These are phyloP conservation scores for Tinospora cordifolia DNA, from an alignment of 164 flowering plant genomes.

Conservation along the genomic window DNA sequence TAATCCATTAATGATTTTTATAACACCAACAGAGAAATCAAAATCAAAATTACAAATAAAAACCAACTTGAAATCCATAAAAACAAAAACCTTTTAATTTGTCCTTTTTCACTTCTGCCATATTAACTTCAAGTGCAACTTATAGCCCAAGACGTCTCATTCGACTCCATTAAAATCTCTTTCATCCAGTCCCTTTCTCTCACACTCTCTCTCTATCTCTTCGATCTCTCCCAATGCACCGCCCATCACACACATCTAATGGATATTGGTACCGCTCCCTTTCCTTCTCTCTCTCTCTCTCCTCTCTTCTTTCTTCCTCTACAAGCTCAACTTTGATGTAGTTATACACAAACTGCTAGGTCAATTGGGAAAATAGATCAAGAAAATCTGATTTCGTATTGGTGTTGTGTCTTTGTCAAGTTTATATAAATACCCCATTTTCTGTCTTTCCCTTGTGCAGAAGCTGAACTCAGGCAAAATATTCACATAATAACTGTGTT, in stretches of 20 bases:
- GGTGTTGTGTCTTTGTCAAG: constrained; percentile 21
- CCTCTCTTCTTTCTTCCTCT: constrained; percentile 13
- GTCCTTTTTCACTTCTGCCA: not conserved
- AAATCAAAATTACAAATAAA: constrained; percentile 8
- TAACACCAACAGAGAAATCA: not conserved
- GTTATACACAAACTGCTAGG: constrained; percentile 9
- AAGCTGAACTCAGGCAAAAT: constrained; percentile 5
- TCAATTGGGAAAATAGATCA: not conserved
- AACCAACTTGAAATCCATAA: constrained; percentile 8
- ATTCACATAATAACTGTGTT: not conserved
- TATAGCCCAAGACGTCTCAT: constrained; percentile 14
- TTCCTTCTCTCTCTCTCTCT: constrained; percentile 9
- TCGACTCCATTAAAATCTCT: constrained; percentile 21
- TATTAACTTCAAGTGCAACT: constrained; percentile 17
- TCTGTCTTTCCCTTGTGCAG: constrained; percentile 28
- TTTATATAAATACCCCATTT: constrained; percentile 35
- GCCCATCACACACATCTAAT: constrained; percentile 15
- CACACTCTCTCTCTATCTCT: constrained; percentile 14
- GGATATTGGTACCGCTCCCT: constrained; percentile 21
- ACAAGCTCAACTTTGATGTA: constrained; percentile 1
- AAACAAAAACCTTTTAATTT: constrained; percentile 4
- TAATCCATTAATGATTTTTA: not conserved
- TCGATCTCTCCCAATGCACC: constrained; percentile 2
- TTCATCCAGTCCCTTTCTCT: constrained; percentile 24
- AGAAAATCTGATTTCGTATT: not conserved